A percentile compares a stretch with the other conserved stretches of the same genome.
Evolutionary conservation across 2,329 filamentous ascomycete genomes (phyloP).

Genomic region (Ophiostoma himal-ulmi): DNA sequence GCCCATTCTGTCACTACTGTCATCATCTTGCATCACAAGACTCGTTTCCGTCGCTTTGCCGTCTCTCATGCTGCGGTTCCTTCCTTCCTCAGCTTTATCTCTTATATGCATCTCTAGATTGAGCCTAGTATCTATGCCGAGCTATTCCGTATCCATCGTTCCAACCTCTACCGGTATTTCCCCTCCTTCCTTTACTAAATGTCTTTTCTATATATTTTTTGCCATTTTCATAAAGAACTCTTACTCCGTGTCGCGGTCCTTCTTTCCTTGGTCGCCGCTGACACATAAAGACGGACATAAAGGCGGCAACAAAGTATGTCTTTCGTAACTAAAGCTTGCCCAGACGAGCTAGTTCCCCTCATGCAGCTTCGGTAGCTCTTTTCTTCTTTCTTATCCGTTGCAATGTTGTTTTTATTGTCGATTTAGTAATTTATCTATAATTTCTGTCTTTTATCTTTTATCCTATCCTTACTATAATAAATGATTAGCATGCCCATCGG

Average conservation of each 20-base stretch:
- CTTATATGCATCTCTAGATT: neutral
- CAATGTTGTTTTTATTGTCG: neutral
- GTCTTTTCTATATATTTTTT: neutral
- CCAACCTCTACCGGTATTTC: neutral
- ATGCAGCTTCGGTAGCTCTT: neutral
- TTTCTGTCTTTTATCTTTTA: neutral
- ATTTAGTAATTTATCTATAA: neutral
- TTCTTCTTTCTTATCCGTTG: neutral
- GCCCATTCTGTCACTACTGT: neutral
- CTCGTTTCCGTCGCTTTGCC: neutral
- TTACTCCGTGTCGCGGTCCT: neutral
- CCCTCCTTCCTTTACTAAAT: neutral
- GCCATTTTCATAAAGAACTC: neutral
- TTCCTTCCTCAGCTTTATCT: constrained; percentile 1
- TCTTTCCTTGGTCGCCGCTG: neutral
- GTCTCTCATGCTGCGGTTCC: neutral
- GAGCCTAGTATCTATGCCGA: neutral
- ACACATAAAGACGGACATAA: neutral
- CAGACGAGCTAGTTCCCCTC: neutral
- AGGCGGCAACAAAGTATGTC: neutral
- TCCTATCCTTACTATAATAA: neutral
- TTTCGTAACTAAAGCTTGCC: neutral
- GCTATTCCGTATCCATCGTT: neutral
- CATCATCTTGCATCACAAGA: neutral
- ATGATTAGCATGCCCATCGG: neutral